Evolutionary conservation across 768 basidiomycete genomes (phyloP).

Genomic region (Boletus sp.): DNA sequence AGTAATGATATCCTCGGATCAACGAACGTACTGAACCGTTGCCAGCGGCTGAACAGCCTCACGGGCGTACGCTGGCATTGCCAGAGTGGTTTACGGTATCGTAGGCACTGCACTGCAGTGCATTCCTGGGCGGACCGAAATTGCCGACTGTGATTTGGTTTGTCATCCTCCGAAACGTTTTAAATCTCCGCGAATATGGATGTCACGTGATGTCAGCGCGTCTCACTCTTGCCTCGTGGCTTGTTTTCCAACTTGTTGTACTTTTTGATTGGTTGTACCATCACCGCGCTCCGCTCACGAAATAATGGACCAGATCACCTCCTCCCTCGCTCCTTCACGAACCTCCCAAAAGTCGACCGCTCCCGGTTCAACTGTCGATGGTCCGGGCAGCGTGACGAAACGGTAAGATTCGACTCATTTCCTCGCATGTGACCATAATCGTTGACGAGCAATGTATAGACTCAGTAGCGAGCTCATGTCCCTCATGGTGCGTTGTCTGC

Average conservation of each 20-base stretch:
- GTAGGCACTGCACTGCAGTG: not conserved
- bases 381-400: slow-evolving; percentile 80
- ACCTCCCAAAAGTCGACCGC: slow-evolving; percentile 56
- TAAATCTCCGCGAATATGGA: not conserved
- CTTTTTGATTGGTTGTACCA: slow-evolving; percentile 8
- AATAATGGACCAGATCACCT: slow-evolving; percentile 68
- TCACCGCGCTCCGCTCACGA: slow-evolving; percentile 19
- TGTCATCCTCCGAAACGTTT: not conserved
- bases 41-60: not conserved
- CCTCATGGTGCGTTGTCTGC: slow-evolving; percentile 64
- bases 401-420: slow-evolving; percentile 44
- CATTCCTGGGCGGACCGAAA: too few relatives aligned
- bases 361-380: slow-evolving; percentile 51
- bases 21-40: not conserved
- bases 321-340: slow-evolving; percentile 61
- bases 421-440: not conserved
- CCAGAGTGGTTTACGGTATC: too few relatives aligned
- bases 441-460: slow-evolving; percentile 35
- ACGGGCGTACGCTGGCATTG: too few relatives aligned
- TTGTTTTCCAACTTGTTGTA: slow-evolving; percentile 6
- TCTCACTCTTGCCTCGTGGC: slow-evolving; percentile 12
- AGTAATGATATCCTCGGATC: not conserved
- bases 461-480: slow-evolving; percentile 86
- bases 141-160: not conserved
- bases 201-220: slow-evolving; percentile 34